Evolutionary conservation across 495 filamentous ascomycete genomes (phyloP).

Genomic region (Talaromyces stipitatus): DNA sequence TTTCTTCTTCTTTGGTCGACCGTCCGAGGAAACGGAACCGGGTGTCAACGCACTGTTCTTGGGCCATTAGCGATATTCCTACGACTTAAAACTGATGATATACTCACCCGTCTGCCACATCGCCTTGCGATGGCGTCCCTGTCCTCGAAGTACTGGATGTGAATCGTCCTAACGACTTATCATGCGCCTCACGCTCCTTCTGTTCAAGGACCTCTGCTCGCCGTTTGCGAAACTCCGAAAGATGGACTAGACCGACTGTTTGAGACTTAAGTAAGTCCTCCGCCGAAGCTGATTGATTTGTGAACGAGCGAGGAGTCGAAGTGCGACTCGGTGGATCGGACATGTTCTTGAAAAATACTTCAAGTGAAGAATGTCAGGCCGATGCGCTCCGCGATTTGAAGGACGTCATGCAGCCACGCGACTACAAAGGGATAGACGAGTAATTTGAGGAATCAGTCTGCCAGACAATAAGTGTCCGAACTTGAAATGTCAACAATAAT

Average conservation of each 20-base stretch:
- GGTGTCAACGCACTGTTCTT: slow-evolving; percentile 34
- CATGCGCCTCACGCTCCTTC: slow-evolving; percentile 74
- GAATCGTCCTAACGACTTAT: slow-evolving; percentile 44
- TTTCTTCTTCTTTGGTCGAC: slow-evolving; percentile 55
- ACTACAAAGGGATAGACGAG: background rate
- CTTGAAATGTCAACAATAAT: background rate
- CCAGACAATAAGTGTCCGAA: background rate
- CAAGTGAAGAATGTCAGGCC: background rate
- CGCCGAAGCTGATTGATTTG: slow-evolving; percentile 68
- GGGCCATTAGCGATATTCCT: slow-evolving; percentile 26
- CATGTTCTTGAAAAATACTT: background rate
- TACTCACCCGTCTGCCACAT: slow-evolving; percentile 46
- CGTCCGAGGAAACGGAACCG: slow-evolving; percentile 22
- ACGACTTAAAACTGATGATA: background rate
- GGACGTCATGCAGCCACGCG: background rate
- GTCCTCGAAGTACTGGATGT: slow-evolving; percentile 41
- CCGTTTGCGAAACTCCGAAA: slow-evolving; percentile 93
- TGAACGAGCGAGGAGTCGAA: slow-evolving; percentile 53
- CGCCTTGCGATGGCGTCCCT: slow-evolving; percentile 46
- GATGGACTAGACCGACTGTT: slow-evolving; percentile 86
- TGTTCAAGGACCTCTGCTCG: slow-evolving; percentile 91
- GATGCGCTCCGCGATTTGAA: background rate
- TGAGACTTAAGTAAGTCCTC: slow-evolving; percentile 87
- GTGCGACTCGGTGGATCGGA: slow-evolving; percentile 27
- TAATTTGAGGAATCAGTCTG: background rate